A percentile compares a stretch with the other conserved stretches of the same genome.
Conservation (phyloP, 441 rosid species). For the Corymbia citriodora region DNA sequence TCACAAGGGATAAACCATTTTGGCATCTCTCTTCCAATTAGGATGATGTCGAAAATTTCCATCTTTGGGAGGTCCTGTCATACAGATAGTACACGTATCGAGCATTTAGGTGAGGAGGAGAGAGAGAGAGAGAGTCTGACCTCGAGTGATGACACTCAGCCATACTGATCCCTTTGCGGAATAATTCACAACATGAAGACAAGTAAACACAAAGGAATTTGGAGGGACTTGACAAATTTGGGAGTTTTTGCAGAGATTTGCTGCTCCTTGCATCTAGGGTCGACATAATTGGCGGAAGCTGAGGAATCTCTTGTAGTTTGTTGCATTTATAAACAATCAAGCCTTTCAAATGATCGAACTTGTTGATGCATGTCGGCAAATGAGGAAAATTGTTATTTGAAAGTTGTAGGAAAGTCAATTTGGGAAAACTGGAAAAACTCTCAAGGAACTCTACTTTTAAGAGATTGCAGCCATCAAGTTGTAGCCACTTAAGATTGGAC, state of each 20-base stretch:
- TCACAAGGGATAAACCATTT: not conserved
- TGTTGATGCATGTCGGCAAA: too few relatives aligned
- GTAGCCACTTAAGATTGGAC: fast-evolving
- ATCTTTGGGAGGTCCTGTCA: not conserved
- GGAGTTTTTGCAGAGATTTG: too few relatives aligned
- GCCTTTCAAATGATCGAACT: fast-evolving
- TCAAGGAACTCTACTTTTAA: too few relatives aligned
- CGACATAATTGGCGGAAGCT: too few relatives aligned
- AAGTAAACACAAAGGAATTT: too few relatives aligned
- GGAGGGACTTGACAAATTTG: too few relatives aligned
- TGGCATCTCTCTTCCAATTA: not conserved
- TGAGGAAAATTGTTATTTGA: too few relatives aligned
- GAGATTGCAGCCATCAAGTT: fast-evolving
- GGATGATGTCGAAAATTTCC: fast-evolving
- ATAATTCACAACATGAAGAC: too few relatives aligned
- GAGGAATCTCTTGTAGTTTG: too few relatives aligned
- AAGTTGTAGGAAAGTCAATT: fast-evolving
- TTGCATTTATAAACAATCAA: fast-evolving
- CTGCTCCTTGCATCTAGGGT: too few relatives aligned
- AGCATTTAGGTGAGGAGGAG: not conserved
- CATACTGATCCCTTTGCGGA: not conserved
- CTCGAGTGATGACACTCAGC: not conserved
- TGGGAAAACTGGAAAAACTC: too few relatives aligned
- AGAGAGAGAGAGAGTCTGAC: not conserved
- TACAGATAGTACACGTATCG: not conserved